These are phyloP conservation scores for Stephania japonica DNA, from an alignment of 164 flowering plant genomes.

Conservation along the genomic window DNA sequence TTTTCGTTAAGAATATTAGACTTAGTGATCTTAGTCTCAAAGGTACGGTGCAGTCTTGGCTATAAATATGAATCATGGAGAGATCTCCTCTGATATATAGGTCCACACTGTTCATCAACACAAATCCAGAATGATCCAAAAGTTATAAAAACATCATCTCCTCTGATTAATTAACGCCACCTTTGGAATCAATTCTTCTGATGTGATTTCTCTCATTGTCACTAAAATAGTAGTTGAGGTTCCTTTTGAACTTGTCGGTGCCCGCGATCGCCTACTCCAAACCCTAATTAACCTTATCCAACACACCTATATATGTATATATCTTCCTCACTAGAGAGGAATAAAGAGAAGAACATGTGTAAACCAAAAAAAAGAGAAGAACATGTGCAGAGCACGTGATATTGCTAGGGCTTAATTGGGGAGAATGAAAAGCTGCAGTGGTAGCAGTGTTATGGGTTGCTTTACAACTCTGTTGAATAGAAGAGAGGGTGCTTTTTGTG, in stretches of 20 bases:
- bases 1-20: neutral
- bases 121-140: neutral
- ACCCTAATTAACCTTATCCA: neutral
- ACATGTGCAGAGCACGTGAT: conserved; percentile 2
- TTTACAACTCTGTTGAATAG: neutral
- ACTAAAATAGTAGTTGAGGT: neutral
- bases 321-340: neutral
- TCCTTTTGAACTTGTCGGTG: neutral
- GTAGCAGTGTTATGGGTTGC: neutral
- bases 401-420: neutral
- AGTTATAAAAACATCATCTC: neutral
- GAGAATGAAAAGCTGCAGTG: conserved; percentile 2
- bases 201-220: conserved; percentile 1
- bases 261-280: neutral
- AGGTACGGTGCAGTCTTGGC: neutral
- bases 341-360: neutral
- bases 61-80: conserved; percentile 2
- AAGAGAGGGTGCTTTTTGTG: conserved; percentile 21
- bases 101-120: neutral
- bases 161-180: neutral
- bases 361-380: too few species aligned
- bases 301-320: neutral
- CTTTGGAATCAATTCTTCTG: neutral
- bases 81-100: neutral
- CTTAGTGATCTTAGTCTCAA: neutral